Percentiles rank a stretch among this genome's conserved stretches.
phyloP scores from a whole-genome alignment of 2,329 filamentous ascomycete genomes.

The Ophiostoma angusticollis region DNA sequence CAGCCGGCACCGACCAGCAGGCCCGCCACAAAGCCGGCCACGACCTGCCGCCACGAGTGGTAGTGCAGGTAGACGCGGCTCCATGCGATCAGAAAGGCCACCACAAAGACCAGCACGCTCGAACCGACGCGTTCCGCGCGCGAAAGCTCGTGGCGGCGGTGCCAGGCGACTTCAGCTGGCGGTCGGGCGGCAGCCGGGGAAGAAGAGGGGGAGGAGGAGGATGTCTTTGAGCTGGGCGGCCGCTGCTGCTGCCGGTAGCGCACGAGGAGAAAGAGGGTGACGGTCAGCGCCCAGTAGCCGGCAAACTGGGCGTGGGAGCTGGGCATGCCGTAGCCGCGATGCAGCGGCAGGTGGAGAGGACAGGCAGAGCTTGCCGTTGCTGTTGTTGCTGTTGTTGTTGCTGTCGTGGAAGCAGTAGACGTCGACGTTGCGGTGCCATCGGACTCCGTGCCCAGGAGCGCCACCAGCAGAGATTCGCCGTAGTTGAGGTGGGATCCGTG shows the following conservation, averaged over 20 bases:
- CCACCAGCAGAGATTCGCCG: slow-evolving; percentile 22
- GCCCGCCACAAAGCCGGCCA: slow-evolving; percentile 66
- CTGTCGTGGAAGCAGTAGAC: too few relatives aligned
- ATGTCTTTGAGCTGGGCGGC: too few relatives aligned
- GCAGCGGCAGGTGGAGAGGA: slow-evolving; percentile 7
- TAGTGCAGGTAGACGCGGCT: slow-evolving; percentile 88
- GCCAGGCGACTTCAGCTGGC: background rate
- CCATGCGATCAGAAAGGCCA: slow-evolving; percentile 58
- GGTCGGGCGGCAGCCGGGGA: too few relatives aligned
- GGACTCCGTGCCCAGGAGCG: background rate
- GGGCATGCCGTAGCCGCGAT: slow-evolving; percentile 83
- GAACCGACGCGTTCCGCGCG: slow-evolving; percentile 44
- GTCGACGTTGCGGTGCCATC: too few relatives aligned
- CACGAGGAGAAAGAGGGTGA: slow-evolving; percentile 72
- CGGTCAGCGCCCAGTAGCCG: slow-evolving; percentile 75
- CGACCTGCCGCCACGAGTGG: slow-evolving; percentile 76
- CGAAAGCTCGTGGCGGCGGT: slow-evolving; percentile 15
- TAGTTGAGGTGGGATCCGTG: slow-evolving; percentile 53
- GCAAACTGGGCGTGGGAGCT: slow-evolving; percentile 90
- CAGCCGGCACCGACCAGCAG: slow-evolving; percentile 58
- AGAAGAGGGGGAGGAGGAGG: too few relatives aligned
- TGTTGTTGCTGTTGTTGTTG: background rate
- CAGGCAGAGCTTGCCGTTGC: background rate
- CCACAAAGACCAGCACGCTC: slow-evolving; percentile 41
- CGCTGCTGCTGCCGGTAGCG: too few relatives aligned